Base-by-base conservation (phyloP, 495 filamentous ascomycete genomes). In the Penicillium atrosanguineum region DNA sequence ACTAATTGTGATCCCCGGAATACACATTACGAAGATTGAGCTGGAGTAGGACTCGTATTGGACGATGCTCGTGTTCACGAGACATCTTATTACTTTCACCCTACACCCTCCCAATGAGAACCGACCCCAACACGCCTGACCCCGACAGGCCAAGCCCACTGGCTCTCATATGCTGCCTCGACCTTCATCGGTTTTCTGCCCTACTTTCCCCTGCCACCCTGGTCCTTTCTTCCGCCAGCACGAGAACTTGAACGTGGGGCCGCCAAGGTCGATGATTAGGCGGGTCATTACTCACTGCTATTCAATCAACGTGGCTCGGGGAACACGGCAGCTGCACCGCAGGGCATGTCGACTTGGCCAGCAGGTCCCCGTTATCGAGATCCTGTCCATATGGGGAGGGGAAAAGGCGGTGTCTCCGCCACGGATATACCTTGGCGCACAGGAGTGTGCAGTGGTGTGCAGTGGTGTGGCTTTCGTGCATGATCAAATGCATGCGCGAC, bases 1-100 rank as follows among this genome's bases (percentile, higher is more conserved):
- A 0, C 75, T 97, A 7, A 87, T 98, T 29, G 92, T 96, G 7
- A 83, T 97, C 8, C 94, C 95, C 1, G 93, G 95, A 14, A 74
- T 87, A 56, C 78, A 91, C 62, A 89, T 98, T 55, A 84, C 78
- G 54, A 90, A 85, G 73, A 92, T 98, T 56, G 93, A 97, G 71
- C 78, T 89, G 31, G 91, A 97, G 68, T 88, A 91, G 59, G 68
- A 58, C 56, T 64, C 48, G 55, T 37, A 34, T 18, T 38, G 28
- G 26, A 56, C 50, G 54, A 56, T 40, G 50, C 61, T 60, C 50
- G 41, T 51, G 63, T 42, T 52, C 63, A 65, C 62, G 51, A 51
- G 64, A 64, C 52, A 46, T 54, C 46, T 52, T 61, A 31, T 48
- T 50, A 53, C 60, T 53, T 11, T 44, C 21, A 39, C 12, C 31